These are phyloP conservation scores for Lodderomyces parapsilosis DNA, from an alignment of 1,139 yeast species.

Conservation along the genomic window DNA sequence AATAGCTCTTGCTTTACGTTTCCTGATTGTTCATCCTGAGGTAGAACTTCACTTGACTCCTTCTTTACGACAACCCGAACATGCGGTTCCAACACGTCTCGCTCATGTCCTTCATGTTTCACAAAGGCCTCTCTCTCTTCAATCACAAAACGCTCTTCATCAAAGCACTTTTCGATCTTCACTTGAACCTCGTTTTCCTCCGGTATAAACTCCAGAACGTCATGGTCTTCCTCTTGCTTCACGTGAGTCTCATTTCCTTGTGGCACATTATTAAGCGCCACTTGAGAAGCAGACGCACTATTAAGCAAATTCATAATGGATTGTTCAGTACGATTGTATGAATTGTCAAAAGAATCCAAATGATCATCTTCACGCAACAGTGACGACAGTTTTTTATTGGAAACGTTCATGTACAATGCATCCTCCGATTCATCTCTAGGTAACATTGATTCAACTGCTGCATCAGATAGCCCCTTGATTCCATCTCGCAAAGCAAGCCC, in stretches of 20 bases:
- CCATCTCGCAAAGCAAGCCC: constrained; percentile 46
- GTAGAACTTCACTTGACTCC: constrained; percentile 1
- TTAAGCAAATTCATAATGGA: constrained; percentile 42
- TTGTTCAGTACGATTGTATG: constrained; percentile 41
- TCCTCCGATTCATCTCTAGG: constrained; percentile 20
- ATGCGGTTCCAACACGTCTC: background rate
- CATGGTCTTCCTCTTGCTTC: constrained; percentile 2
- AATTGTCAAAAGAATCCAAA: constrained; percentile 35
- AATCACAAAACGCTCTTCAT: constrained; percentile 1
- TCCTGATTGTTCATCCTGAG: background rate
- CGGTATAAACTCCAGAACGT: constrained; percentile 3
- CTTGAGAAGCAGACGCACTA: constrained; percentile 16
- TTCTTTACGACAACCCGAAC: constrained; percentile 1
- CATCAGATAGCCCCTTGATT: constrained; percentile 44
- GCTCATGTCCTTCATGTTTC: background rate
- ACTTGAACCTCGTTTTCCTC: background rate
- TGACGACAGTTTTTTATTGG: constrained; percentile 4
- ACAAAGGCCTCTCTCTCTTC: background rate
- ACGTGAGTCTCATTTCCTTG: background rate
- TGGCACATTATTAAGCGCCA: constrained; percentile 5
- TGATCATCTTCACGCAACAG: constrained; percentile 4
- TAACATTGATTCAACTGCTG: constrained; percentile 35
- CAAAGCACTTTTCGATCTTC: constrained; percentile 1
- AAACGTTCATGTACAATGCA: background rate
- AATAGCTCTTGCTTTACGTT: constrained; percentile 1